These are phyloP conservation scores for Candida michaelii DNA, from an alignment of 805 yeast genomes.

Conservation along the genomic window DNA sequence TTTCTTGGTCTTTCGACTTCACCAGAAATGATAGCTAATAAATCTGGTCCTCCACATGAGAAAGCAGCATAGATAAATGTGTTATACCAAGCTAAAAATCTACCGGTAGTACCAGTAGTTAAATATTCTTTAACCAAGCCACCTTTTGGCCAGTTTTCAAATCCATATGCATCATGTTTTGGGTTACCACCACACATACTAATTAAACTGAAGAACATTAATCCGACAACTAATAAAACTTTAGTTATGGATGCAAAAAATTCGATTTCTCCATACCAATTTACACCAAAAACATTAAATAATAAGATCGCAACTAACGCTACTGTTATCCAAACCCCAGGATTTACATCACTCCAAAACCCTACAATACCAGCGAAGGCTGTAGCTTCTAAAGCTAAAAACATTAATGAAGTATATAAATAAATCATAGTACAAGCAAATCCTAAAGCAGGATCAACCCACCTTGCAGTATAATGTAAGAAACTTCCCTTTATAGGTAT, in stretches of 20 bases:
- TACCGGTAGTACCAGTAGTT: slow-evolving; percentile 29
- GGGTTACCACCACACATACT: slow-evolving; percentile 43
- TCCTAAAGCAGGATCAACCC: slow-evolving; percentile 38
- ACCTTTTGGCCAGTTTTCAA: slow-evolving; percentile 35
- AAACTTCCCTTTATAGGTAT: slow-evolving; percentile 38
- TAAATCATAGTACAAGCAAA: slow-evolving; percentile 34
- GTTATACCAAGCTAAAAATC: slow-evolving; percentile 35
- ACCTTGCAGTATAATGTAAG: slow-evolving; percentile 34
- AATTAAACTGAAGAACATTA: slow-evolving; percentile 32
- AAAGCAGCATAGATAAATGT: slow-evolving; percentile 35
- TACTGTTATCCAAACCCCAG: slow-evolving; percentile 33
- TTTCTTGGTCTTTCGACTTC: slow-evolving; percentile 47
- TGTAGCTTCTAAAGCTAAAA: slow-evolving; percentile 31
- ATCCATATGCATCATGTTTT: slow-evolving; percentile 32
- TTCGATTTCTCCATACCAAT: slow-evolving; percentile 46
- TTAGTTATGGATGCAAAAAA: slow-evolving; percentile 34
- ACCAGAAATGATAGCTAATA: slow-evolving; percentile 31
- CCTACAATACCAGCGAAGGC: slow-evolving; percentile 30
- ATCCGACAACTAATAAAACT: slow-evolving; percentile 31
- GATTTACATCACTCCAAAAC: slow-evolving; percentile 32
- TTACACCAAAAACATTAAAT: slow-evolving; percentile 33
- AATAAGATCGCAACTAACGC: slow-evolving; percentile 26
- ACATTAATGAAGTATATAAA: slow-evolving; percentile 35
- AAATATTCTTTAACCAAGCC: slow-evolving; percentile 30
- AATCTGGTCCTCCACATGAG: slow-evolving; percentile 38